Base-by-base conservation (phyloP, 73 alveolate species). In the Durusdinium trenchii region DNA sequence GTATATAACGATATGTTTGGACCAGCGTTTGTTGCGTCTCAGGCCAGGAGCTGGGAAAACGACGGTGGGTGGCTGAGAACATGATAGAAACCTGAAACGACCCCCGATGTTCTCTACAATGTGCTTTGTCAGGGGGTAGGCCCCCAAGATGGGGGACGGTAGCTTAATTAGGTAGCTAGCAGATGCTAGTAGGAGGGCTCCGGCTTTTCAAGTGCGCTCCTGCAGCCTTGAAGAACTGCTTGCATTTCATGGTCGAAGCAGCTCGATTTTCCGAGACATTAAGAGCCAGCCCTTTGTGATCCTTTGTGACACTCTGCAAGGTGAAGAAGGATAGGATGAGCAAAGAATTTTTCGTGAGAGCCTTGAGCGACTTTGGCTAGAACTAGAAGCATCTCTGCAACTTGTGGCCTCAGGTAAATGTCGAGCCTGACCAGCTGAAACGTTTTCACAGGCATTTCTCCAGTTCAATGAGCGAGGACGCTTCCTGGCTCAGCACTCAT, bases 31-130 rank as follows among this genome's bases (percentile, higher is more conserved):
- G n/a, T n/a, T n/a, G n/a, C n/a, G n/a, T n/a, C 45, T 0, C 10
- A 78, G 89, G 89, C 89, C 89, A 2, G 89, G 89, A 36, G 89
- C 89, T 16, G 89, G 89, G 47, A 78, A 78, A 61, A 38, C 89
- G 30, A 78, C 89, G 23, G 89, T 61, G 43, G 9, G 89, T 30
- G 18, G 32, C 86, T 45, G 26, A 36, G 54, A 32, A n/a, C 50
- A 76, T n/a, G 50, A n/a, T n/a, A n/a, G n/a, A n/a, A n/a, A n/a
- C n/a, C n/a, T n/a, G n/a, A n/a, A n/a, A n/a, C n/a, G n/a, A n/a
- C n/a, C n/a, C n/a, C n/a, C n/a, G n/a, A n/a, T n/a, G n/a, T n/a
- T n/a, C n/a, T n/a, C n/a, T n/a, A n/a, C n/a, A n/a, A n/a, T n/a
- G n/a, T n/a, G n/a, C n/a, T n/a, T n/a, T n/a, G n/a, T n/a, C n/a